phyloP scores from a whole-genome alignment of 768 basidiomycete genomes.

The Neoboletus subvelutipes region DNA sequence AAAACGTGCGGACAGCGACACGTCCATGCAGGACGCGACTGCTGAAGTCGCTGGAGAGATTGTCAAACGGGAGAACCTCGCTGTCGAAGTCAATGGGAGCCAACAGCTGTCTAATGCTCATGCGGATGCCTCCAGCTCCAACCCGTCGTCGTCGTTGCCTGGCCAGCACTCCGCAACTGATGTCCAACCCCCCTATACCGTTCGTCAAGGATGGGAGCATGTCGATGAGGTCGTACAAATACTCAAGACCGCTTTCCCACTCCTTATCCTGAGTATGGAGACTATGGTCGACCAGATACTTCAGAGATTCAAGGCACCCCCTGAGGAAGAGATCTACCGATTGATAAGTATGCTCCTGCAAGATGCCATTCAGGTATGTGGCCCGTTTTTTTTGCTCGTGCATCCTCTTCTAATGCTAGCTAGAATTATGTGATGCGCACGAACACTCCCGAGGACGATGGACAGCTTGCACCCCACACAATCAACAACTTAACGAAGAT shows the following conservation, averaged over 20 bases:
- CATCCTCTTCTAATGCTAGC: not conserved
- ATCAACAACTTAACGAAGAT: slow-evolving; percentile 58
- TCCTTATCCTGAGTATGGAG: slow-evolving; percentile 93
- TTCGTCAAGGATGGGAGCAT: slow-evolving; percentile 80
- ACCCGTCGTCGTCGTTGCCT: slow-evolving; percentile 8
- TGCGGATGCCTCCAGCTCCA: slow-evolving; percentile 18
- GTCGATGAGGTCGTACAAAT: slow-evolving; percentile 93
- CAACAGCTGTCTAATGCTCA: slow-evolving; percentile 23
- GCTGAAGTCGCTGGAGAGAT: slow-evolving; percentile 30
- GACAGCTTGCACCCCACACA: slow-evolving; percentile 54
- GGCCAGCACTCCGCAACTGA: slow-evolving; percentile 18
- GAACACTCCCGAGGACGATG: slow-evolving; percentile 66
- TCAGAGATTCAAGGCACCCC: slow-evolving; percentile 80
- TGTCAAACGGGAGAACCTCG: slow-evolving; percentile 21
- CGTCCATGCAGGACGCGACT: slow-evolving; percentile 29
- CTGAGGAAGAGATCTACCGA: slow-evolving; percentile 94
- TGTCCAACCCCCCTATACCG: slow-evolving; percentile 31
- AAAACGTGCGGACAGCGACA: slow-evolving; percentile 33
- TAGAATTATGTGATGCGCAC: slow-evolving; percentile 73
- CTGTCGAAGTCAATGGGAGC: slow-evolving; percentile 23
- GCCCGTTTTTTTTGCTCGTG: not conserved
- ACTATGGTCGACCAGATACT: slow-evolving; percentile 95
- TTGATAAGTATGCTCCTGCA: slow-evolving; percentile 83
- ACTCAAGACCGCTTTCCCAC: slow-evolving; percentile 93
- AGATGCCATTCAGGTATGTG: slow-evolving; percentile 78